Conservation (phyloP, 2,329 filamentous ascomycete genomes). For the Colletotrichum eremochloae region DNA sequence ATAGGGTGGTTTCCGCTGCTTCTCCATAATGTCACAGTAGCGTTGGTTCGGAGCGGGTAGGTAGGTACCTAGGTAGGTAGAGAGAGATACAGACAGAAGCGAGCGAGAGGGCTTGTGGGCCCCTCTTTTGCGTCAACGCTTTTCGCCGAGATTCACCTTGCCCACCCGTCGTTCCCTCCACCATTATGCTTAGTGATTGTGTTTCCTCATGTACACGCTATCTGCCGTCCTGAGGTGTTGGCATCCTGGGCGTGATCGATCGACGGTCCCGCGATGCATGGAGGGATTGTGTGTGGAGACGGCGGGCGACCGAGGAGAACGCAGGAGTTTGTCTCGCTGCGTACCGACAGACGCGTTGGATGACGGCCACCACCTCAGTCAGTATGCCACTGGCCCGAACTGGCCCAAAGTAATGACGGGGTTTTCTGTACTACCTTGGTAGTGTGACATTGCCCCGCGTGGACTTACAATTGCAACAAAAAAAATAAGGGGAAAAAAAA, state of each 20-base stretch:
- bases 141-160: conserved; percentile 24
- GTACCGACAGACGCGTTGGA: conserved; percentile 25
- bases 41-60: conserved; percentile 24
- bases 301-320: background rate
- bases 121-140: conserved; percentile 15
- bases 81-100: no score
- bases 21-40: conserved; percentile 29
- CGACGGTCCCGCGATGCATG: conserved; percentile 2
- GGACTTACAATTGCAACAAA: background rate
- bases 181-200: conserved; percentile 11
- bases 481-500: background rate
- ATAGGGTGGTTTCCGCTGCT: conserved; percentile 25
- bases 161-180: background rate
- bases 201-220: conserved; percentile 5
- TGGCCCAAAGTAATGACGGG: background rate
- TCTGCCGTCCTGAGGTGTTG: background rate
- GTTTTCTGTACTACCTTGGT: background rate
- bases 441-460: background rate
- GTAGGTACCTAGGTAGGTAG: background rate
- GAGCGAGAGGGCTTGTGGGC: background rate
- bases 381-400: conserved; percentile 22
- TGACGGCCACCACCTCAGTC: conserved; percentile 22
- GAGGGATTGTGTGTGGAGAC: conserved; percentile 6
- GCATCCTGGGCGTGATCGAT: background rate
- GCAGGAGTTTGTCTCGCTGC: conserved; percentile 16